A percentile compares a stretch with the other conserved stretches of the same genome.
phyloP scores from a whole-genome alignment of 2,329 filamentous ascomycete genomes.

The Exophiala phaeomuriformis region DNA sequence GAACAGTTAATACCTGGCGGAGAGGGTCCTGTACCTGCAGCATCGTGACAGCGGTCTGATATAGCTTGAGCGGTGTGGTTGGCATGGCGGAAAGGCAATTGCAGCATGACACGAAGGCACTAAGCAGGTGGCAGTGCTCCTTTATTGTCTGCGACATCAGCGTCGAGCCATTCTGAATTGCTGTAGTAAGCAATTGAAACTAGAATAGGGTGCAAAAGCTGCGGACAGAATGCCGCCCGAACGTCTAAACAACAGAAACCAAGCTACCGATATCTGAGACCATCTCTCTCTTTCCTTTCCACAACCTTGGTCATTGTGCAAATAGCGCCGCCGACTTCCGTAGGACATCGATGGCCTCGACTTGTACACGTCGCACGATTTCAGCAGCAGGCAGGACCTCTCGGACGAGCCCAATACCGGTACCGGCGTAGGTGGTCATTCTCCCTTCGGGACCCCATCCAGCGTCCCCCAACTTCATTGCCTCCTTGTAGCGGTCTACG shows the following conservation, averaged over 20 bases:
- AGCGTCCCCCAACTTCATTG: conserved; percentile 45
- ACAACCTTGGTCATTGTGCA: background rate
- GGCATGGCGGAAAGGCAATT: background rate
- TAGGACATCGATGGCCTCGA: conserved; percentile 18
- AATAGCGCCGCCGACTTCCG: conserved; percentile 15
- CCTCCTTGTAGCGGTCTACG: conserved; percentile 40
- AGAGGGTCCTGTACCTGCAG: conserved; percentile 52
- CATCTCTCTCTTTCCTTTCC: background rate
- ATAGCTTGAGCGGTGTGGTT: background rate
- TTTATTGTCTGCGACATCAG: too few relatives aligned
- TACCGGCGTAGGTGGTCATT: conserved; percentile 57
- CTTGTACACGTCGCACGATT: conserved; percentile 37
- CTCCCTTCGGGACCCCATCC: conserved; percentile 49
- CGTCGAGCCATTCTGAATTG: too few relatives aligned
- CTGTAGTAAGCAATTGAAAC: too few relatives aligned
- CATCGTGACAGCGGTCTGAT: conserved; percentile 10
- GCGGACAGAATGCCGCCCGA: too few relatives aligned
- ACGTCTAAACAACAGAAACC: too few relatives aligned
- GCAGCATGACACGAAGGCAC: too few relatives aligned
- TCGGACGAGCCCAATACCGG: conserved; percentile 53
- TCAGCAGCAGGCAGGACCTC: conserved; percentile 44
- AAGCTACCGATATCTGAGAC: background rate
- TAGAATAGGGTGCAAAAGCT: too few relatives aligned
- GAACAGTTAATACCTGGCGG: conserved; percentile 67
- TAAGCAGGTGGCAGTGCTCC: too few relatives aligned